Base-by-base conservation (phyloP, 2,329 filamentous ascomycete genomes). In the Westerdykella aurantiaca region DNA sequence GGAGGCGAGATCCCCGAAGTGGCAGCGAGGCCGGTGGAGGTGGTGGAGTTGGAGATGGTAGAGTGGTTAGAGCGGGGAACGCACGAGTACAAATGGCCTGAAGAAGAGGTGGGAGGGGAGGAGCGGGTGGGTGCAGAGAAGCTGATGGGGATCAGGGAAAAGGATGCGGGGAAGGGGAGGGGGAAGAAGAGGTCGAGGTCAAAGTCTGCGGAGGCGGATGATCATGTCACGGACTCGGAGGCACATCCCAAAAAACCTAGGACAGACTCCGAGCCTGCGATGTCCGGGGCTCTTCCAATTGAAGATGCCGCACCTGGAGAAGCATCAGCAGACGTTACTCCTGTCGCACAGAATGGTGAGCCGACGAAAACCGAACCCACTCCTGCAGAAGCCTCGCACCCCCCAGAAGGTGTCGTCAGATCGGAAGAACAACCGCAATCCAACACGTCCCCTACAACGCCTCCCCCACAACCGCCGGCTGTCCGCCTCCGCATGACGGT, bases 1-100 rank as follows among this genome's bases (percentile, higher is more conserved):
- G 93, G 93, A 13, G 88, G 85, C 60, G 81, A 87, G 31, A 83
- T 95, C 13, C 93, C 93, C 0, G 85, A 95, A 64, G 93, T 98
- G 46, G 77, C 89, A 63, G 81, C 85, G 42, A 75, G 91, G 45
- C 79, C 86, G 2, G 87, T 97, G 33, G 82, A 88, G 41, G 87
- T 95, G 0, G 69, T 78, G 38, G 79, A 89, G 31, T 68, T 96
- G 54, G 86, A 94, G 64, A 68, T 97, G 46, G 61, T 94, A 6
- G 88, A 96, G 62, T 98, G 88, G 75, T 71, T 78, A 74, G 86
- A 90, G 56, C 85, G 86, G 2, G 90, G 88, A 2, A 81, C 80
- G 39, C 91, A 97, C 70, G 73, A 80, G 38, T 87, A 85, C 69
- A 74, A 80, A 31, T 94, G 86, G 81, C 93, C 93, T 1, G 77